These are phyloP conservation scores for Fusarium sp. DNA, from an alignment of 2,329 filamentous ascomycete genomes.

Conservation along the genomic window DNA sequence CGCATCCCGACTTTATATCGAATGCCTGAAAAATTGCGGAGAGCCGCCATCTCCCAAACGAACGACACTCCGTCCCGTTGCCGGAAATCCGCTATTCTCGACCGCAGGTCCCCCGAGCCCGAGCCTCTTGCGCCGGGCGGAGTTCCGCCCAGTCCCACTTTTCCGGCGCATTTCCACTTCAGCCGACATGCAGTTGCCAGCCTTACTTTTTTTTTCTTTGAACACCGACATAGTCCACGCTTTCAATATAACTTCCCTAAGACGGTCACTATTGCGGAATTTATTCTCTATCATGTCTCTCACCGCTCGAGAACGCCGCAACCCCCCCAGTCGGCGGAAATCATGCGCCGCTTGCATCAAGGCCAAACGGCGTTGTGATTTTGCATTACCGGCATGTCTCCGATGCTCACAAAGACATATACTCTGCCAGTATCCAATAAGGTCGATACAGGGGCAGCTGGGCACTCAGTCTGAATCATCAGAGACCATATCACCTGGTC, in stretches of 20 bases:
- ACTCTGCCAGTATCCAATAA: slow-evolving; percentile 61
- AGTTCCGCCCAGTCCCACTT: slow-evolving; percentile 48
- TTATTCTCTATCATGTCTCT: slow-evolving; percentile 46
- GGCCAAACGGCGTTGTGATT: slow-evolving; percentile 69
- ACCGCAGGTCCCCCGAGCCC: slow-evolving; percentile 1
- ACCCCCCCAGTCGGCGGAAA: slow-evolving; percentile 65
- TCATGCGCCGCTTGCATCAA: slow-evolving; percentile 69
- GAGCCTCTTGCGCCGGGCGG: slow-evolving; percentile 36
- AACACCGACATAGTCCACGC: not conserved
- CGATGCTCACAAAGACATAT: slow-evolving; percentile 65
- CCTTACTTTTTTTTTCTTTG: slow-evolving; percentile 1
- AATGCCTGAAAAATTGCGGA: not conserved
- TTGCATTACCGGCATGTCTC: slow-evolving; percentile 63
- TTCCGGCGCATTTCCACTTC: slow-evolving; percentile 28
- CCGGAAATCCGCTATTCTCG: slow-evolving; percentile 26
- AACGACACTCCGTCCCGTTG: not conserved
- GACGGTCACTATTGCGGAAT: not conserved
- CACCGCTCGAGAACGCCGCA: slow-evolving; percentile 55
- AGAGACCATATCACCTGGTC: slow-evolving; percentile 18
- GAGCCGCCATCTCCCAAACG: too few relatives aligned
- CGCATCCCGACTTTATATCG: slow-evolving; percentile 1
- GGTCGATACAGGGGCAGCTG: slow-evolving; percentile 3
- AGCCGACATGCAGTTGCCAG: not conserved
- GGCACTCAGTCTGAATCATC: slow-evolving; percentile 3
- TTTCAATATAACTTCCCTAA: not conserved